Evolutionary conservation across 345 rosid species (phyloP).

Genomic region (Noccaea bulbosa): DNA sequence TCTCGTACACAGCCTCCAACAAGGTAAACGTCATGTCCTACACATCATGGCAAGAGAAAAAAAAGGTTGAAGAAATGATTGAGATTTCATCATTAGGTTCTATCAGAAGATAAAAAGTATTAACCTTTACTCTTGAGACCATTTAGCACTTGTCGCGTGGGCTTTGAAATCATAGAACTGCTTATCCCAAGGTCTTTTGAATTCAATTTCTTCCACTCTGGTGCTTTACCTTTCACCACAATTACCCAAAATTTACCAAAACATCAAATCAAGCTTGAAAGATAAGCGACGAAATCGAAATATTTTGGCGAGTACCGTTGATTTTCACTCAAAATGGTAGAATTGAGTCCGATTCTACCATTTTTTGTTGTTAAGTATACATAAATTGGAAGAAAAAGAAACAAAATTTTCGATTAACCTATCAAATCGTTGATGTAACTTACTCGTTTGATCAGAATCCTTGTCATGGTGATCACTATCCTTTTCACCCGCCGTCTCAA

Average conservation of each 20-base stretch:
- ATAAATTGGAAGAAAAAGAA: not conserved
- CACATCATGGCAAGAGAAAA: not conserved
- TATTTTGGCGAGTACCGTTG: not conserved
- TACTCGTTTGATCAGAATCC: conserved; percentile 16
- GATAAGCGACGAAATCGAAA: not conserved
- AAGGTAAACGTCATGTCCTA: conserved; percentile 85
- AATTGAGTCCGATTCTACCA: not conserved
- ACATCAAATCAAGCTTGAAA: not conserved
- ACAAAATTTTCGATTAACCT: not conserved
- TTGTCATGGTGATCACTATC: conserved; percentile 22
- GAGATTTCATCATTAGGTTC: conserved; percentile 3
- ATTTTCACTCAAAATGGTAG: not conserved
- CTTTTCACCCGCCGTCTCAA: conserved; percentile 44
- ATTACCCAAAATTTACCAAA: conserved; percentile 27
- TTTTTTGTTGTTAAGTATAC: not conserved
- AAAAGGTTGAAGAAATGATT: not conserved
- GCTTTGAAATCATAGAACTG: conserved; percentile 46
- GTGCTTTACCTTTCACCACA: conserved; percentile 33
- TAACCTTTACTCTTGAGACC: conserved; percentile 58
- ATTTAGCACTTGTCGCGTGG: conserved; percentile 53
- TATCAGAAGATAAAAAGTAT: not conserved
- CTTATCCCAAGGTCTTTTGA: conserved; percentile 56
- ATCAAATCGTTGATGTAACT: not conserved
- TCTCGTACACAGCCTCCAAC: conserved; percentile 95
- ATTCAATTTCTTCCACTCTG: conserved; percentile 54